phyloP scores from a whole-genome alignment of 2,329 filamentous ascomycete species.

The Tolypocladium album region DNA sequence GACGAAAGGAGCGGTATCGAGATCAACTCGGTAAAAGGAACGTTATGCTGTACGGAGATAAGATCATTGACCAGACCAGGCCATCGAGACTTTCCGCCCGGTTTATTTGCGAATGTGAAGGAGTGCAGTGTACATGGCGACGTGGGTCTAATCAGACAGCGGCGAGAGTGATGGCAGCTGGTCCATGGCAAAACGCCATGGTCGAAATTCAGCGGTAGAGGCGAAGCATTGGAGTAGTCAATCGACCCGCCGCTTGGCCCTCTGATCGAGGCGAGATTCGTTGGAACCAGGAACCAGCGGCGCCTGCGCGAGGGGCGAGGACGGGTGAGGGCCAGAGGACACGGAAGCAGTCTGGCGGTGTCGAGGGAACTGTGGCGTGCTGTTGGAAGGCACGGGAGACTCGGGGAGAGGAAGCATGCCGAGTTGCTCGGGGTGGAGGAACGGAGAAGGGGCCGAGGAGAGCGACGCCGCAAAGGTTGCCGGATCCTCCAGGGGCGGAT shows the following conservation, averaged over 20 bases:
- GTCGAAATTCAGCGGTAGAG: background rate
- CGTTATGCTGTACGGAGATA: slow-evolving; percentile 6
- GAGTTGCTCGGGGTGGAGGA: slow-evolving; percentile 30
- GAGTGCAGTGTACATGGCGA: slow-evolving; percentile 25
- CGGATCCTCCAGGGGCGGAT: slow-evolving; percentile 32
- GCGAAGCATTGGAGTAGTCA: slow-evolving; percentile 13
- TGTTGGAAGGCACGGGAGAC: slow-evolving; percentile 27
- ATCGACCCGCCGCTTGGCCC: slow-evolving; percentile 23
- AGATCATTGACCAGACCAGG: slow-evolving; percentile 1
- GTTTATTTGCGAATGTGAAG: slow-evolving; percentile 21
- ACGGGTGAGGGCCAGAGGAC: slow-evolving; percentile 22
- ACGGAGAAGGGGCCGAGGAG: slow-evolving; percentile 31
- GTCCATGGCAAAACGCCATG: slow-evolving; percentile 9
- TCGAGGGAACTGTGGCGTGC: slow-evolving; percentile 20
- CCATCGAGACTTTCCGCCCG: background rate
- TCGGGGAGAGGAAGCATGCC: slow-evolving; percentile 34
- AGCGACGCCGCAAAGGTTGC: slow-evolving; percentile 23
- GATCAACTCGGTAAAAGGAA: slow-evolving; percentile 18
- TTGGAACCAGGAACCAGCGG: slow-evolving; percentile 14
- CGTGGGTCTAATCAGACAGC: slow-evolving; percentile 13
- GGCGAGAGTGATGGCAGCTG: background rate
- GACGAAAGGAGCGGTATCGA: slow-evolving; percentile 19
- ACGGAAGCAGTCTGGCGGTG: slow-evolving; percentile 26
- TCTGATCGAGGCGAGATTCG: slow-evolving; percentile 4
- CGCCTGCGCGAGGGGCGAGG: slow-evolving; percentile 22